Conservation (phyloP, 2,329 filamentous ascomycete genomes). For the Plectosphaerella cucumerina region DNA sequence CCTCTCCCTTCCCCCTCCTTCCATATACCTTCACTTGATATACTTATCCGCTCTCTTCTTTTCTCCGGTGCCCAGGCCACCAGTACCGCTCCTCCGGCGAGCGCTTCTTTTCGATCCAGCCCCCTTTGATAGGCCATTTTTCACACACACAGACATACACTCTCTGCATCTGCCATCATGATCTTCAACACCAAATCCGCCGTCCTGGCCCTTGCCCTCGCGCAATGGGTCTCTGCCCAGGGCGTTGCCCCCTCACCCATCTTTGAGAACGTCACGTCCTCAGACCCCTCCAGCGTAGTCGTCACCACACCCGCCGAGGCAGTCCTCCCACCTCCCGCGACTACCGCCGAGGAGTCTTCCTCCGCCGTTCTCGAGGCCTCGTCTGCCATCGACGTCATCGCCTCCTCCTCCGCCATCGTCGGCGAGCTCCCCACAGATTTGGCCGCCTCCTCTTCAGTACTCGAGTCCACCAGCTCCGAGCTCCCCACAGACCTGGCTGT, state of each 20-base stretch:
- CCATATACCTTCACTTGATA: neutral
- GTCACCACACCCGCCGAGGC: neutral
- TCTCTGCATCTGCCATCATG: neutral
- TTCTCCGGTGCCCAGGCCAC: slow-evolving; percentile 3
- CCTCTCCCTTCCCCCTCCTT: neutral
- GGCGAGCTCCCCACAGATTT: neutral
- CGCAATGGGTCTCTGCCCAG: neutral
- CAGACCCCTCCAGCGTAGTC: neutral
- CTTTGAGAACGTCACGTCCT: neutral
- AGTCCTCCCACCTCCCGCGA: neutral
- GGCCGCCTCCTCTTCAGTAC: neutral
- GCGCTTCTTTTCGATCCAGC: neutral
- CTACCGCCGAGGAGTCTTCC: neutral
- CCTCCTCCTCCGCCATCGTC: neutral
- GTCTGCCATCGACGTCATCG: neutral
- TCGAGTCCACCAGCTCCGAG: neutral
- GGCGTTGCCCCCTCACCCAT: neutral
- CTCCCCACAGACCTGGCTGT: neutral
- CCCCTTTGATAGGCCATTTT: slow-evolving; percentile 1
- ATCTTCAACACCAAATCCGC: neutral
- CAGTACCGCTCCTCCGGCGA: slow-evolving; percentile 1
- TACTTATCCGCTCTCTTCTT: slow-evolving; percentile 2
- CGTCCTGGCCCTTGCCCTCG: neutral
- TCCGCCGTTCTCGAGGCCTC: neutral
- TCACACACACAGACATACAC: neutral